Base-by-base conservation (phyloP, 352 stramenopile genomes). In the Pythium insidiosum region DNA sequence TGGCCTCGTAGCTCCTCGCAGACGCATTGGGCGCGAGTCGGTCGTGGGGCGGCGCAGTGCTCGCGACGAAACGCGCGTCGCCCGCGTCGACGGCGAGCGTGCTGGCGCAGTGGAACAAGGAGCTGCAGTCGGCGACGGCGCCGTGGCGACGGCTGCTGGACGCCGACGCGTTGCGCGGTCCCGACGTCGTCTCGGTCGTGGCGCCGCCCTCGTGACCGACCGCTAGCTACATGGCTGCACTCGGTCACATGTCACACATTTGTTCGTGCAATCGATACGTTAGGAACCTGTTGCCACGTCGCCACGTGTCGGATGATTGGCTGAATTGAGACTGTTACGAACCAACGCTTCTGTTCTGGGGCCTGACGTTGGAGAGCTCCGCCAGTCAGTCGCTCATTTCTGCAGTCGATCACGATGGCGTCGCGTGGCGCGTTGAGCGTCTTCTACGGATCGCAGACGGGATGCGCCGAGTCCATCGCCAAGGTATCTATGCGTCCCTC, bases 401-500 rank as follows among this genome's bases (percentile, higher is more conserved):
- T n/a, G n/a, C n/a, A n/a, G n/a, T n/a, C n/a, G n/a, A 6, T 23
- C 22, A 45, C 40, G 20, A 52, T 49, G 44, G 19, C 58, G 38
- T 50, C 28, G 36, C 47, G n/a, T n/a, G n/a, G n/a, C n/a, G n/a
- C n/a, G n/a, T n/a, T n/a, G n/a, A n/a, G n/a, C 35, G 63, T 94
- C 36, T 79, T 88, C 55, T 95, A 86, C 60, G 84, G 78, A 25
- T 94, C 80, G 30, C 78, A 95, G 65, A 95, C 84, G n/a, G 84
- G 84, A 12, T 88, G 80, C 44, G 75, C 80, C 33, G 68, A 92
- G 61, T 88, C 68, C 38, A 95, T 95, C 49, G 80, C 80, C 16
- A 68, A 88, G 70, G 82, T 88, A 33, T 9, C 16, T 4, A 11
- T 35, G 12, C 4, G 6, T 25, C 20, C 28, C 2, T 19, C 15